Percentiles rank a stretch among this genome's conserved stretches.
Evolutionary conservation across 2,329 filamentous ascomycete species (phyloP).

Genomic region (Colletotrichum trifolii): DNA sequence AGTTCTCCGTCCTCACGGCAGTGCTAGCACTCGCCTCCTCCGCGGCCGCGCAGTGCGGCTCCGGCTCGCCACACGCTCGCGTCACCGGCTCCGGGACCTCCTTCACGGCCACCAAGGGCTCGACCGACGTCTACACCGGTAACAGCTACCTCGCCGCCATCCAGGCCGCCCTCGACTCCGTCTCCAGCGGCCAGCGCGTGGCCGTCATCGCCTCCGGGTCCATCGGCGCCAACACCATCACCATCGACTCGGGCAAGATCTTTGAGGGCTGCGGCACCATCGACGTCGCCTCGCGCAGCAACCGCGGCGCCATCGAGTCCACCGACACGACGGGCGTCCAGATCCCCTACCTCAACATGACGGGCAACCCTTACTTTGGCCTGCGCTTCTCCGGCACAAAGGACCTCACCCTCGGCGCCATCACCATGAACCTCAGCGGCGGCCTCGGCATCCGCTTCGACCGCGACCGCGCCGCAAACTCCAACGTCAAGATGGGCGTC

Average conservation of each 20-base stretch:
- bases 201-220: constrained; percentile 65
- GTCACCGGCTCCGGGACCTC: constrained; percentile 59
- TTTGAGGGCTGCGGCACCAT: constrained; percentile 71
- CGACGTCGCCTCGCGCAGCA: constrained; percentile 53
- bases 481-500: constrained; percentile 63
- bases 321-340: constrained; percentile 58
- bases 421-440: constrained; percentile 65
- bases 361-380: constrained; percentile 68
- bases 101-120: constrained; percentile 58
- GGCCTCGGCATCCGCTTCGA: constrained; percentile 69
- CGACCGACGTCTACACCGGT: constrained; percentile 60
- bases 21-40: constrained; percentile 53
- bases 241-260: constrained; percentile 62
- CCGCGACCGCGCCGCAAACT: constrained; percentile 62
- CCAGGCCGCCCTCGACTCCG: constrained; percentile 63
- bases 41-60: constrained; percentile 58
- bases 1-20: constrained; percentile 43
- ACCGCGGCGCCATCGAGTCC: constrained; percentile 65
- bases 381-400: constrained; percentile 64
- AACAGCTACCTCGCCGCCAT: constrained; percentile 65
- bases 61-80: constrained; percentile 56
- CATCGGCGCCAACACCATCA: constrained; percentile 64
- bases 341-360: constrained; percentile 68
- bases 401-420: constrained; percentile 60
- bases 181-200: constrained; percentile 63